Conservation (phyloP, 495 filamentous ascomycete genomes). For the Glonium stellatum region DNA sequence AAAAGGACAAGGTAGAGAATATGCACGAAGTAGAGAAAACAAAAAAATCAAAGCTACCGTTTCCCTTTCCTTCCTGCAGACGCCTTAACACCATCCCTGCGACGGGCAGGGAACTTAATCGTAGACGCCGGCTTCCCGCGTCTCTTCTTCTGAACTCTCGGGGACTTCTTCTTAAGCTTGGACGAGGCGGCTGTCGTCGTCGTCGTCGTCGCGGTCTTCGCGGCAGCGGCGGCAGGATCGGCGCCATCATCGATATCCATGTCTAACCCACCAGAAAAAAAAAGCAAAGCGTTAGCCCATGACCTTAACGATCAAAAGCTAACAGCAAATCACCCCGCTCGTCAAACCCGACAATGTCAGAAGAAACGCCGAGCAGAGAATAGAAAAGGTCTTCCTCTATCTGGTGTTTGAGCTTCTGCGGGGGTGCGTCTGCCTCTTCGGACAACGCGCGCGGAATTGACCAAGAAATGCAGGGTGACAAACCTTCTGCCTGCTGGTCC, state of each 20-base stretch:
- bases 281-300: constrained; percentile 1
- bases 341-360: constrained; percentile 6
- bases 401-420: neutral
- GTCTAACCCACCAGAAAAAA: neutral
- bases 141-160: neutral
- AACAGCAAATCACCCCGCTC: constrained; percentile 2
- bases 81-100: neutral
- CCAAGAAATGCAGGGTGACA: constrained; percentile 8
- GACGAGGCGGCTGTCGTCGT: neutral
- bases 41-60: neutral
- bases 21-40: neutral
- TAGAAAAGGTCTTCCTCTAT: neutral
- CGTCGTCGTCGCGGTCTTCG: neutral
- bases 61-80: neutral
- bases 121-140: neutral
- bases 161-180: neutral
- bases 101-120: neutral
- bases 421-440: neutral
- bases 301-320: constrained; percentile 8
- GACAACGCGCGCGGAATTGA: neutral
- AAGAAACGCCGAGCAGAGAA: constrained; percentile 1
- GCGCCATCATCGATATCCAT: constrained; percentile 2
- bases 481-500: constrained; percentile 7
- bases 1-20: neutral
- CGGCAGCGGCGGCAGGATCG: too few species aligned